These are phyloP conservation scores for Simmondsia chinensis DNA, from an alignment of 148 eudicot species.

Conservation along the genomic window DNA sequence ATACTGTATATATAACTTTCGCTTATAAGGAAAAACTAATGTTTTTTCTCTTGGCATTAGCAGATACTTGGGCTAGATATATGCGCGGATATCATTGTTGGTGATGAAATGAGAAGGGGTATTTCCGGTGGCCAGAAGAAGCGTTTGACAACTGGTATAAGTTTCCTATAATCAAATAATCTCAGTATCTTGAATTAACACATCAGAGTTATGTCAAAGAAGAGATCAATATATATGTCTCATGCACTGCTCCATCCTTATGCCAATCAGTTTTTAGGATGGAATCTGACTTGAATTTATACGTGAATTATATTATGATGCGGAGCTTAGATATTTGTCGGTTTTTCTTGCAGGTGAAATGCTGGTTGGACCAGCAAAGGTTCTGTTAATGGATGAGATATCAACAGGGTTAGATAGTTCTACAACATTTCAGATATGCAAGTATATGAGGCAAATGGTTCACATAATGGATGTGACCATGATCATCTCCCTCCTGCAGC, in stretches of 20 bases:
- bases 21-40: background rate
- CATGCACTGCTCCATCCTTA: too few species aligned
- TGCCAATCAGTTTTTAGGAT: too few species aligned
- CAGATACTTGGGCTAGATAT: constrained; percentile 58
- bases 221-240: too few species aligned
- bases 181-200: too few species aligned
- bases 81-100: constrained; percentile 64
- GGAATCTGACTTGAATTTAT: too few species aligned
- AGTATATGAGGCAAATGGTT: constrained; percentile 63
- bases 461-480: constrained; percentile 61
- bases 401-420: constrained; percentile 82
- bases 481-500: constrained; percentile 71
- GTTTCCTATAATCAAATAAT: too few species aligned
- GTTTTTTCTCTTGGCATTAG: background rate
- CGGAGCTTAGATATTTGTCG: too few species aligned
- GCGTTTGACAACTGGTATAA: constrained; percentile 81
- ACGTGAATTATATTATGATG: too few species aligned
- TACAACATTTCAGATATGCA: constrained; percentile 65
- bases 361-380: constrained; percentile 77
- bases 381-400: constrained; percentile 66
- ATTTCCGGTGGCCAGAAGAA: constrained; percentile 93
- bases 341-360: constrained; percentile 86
- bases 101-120: constrained; percentile 82
- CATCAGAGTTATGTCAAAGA: too few species aligned
- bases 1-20: background rate